Evolutionary conservation across 176 grass and related monocot genomes (phyloP), one percentile per base, ranked within the genome.

Genomic region (Zizania latifolia): DNA sequence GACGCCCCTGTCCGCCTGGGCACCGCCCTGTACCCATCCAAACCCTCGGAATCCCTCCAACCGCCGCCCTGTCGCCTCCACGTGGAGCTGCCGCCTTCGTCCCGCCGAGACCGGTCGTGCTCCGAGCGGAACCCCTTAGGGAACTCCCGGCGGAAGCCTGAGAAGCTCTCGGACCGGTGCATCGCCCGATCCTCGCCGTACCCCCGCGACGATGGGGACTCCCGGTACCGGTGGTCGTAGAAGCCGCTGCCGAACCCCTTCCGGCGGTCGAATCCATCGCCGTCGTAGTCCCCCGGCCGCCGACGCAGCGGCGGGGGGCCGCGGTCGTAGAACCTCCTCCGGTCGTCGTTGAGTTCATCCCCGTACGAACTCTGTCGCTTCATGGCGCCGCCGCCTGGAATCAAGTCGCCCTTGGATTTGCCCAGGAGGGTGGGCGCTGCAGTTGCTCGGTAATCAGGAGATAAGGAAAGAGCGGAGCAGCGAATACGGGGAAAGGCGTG

Each of bases 101-200:
- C 89, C 65, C 95, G 62, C 51, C 89, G 77, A 35, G 77, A 76
- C 1, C 91, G 71, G 62, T 94, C 91, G 17, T 89, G 77, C 68
- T 94, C 95, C 26, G 91, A 92, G 78, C 95, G 82, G 78, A 99
- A 99, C 11, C 94, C 88, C 75, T 90, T 97, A 19, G 93, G 90
- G 51, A 93, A 97, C 55, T 94, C 95, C 31, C 89, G 72, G 19
- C 89, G 85, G 62, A 99, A 78, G 9, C 84, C 95, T 1, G 89
- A 92, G 84, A 97, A 91, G 69, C 88, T 96, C 80, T 92, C 92
- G 21, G 92, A 88, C 34, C 86, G 74, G 66, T 89, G 81, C 79
- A 91, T 70, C 81, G 78, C 45, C 3, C 75, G 81, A 62, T 81
- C 82, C 21, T 75, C 81, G 10, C 78, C 82, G 2, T 80, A 81